phyloP scores from a whole-genome alignment of 257 asterid species.

The Solanum chmielewskii region DNA sequence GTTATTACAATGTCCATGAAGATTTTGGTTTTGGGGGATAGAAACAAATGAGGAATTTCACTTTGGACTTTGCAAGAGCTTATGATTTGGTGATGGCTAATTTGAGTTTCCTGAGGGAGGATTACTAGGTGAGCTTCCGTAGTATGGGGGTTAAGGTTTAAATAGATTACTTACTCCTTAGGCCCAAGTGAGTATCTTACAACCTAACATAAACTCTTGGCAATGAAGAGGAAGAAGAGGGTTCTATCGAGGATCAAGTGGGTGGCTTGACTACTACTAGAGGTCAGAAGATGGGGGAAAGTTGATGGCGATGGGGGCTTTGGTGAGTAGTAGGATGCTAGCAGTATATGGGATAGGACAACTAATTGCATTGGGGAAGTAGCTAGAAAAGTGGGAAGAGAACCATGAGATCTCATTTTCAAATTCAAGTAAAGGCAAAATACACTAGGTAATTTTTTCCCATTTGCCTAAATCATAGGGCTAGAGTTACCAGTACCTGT shows the following conservation, averaged over 20 bases:
- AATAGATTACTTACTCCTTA: not conserved
- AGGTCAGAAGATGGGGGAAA: not conserved
- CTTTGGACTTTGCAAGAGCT: not conserved
- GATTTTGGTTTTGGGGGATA: not conserved
- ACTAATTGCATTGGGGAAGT: not conserved
- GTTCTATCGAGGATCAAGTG: not conserved
- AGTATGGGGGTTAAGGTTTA: not conserved
- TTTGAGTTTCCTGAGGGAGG: not conserved
- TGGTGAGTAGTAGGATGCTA: not conserved
- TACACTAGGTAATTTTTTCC: not conserved
- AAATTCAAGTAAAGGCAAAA: not conserved
- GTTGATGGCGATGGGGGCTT: not conserved
- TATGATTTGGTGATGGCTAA: not conserved
- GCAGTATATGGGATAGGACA: not conserved
- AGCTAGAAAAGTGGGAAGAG: not conserved
- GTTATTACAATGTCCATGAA: not conserved
- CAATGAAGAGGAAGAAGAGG: not conserved
- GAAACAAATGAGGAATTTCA: not conserved
- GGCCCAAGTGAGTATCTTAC: not conserved
- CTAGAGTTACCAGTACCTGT: not conserved
- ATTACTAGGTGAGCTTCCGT: not conserved
- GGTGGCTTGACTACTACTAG: not conserved
- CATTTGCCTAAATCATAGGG: not conserved
- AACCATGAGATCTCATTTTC: not conserved
- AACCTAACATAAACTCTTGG: not conserved